Base-by-base conservation (phyloP, 495 filamentous ascomycete genomes). In the Lasiosphaeria miniovina region DNA sequence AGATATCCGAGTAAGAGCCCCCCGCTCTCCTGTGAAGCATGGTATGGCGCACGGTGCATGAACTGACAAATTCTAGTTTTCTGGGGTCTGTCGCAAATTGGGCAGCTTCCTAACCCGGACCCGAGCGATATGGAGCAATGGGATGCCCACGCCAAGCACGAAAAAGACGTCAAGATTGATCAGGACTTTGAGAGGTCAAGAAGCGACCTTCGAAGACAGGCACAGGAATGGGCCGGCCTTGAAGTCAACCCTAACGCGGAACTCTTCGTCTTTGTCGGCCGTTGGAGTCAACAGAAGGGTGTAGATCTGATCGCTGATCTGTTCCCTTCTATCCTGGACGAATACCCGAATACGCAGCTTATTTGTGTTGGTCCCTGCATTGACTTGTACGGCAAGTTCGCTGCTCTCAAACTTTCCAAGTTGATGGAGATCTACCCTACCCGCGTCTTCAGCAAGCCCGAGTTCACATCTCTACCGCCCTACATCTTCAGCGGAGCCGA, bases 221-320 rank as follows among this genome's bases (percentile, higher is more conserved):
- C 88, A 12, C 88, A 90, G 65, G 83, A 88, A 69, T 90, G 88
- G 88, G 88, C 88, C 40, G 83, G 83, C 4, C 74, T 90, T 2
- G 72, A 86, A 4, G 77, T 82, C 57, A 81, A 84, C 53, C 78
- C 86, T 7, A 74, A 84, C 45, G 88, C 88, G 4, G 88, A 90
- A 59, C 77, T 90, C 24, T 78, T 90, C 63, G 88, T 90, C 12
- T 90, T 90, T 62, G 88, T 90, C 45, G 88, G 88, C 49, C 81
- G 88, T 53, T 90, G 88, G 88, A 87, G 84, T 2, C 85, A 85
- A 77, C 88, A 90, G 69, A 90, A 90, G 64, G 88, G 88, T 32
- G 77, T 90, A 50, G 88, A 90, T 68, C 74, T 90, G 4, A 89
- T 90, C 55, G 88, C 88, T 15, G 88, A 90, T 65, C 80, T 89